Evolutionary conservation across 805 yeast species (phyloP).

Genomic region (Candida hispaniensis): DNA sequence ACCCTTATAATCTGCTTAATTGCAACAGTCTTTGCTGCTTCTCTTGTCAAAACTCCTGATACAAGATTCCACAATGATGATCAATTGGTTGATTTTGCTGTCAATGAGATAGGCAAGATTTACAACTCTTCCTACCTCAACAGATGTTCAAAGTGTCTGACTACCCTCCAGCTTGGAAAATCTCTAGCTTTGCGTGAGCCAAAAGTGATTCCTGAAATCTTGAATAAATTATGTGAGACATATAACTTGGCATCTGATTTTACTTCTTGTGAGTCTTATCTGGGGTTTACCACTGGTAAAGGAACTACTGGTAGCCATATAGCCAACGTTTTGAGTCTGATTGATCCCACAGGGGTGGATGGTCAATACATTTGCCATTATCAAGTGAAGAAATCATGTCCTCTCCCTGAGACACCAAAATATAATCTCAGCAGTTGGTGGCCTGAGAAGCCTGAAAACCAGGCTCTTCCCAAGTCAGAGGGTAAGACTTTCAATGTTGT

Average conservation of each 20-base stretch:
- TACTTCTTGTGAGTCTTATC: conserved; percentile 10
- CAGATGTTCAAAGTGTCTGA: conserved; percentile 11
- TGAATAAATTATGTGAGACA: conserved; percentile 5
- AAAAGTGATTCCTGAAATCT: conserved; percentile 11
- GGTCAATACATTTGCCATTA: conserved; percentile 54
- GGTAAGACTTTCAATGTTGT: conserved; percentile 45
- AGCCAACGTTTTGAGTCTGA: conserved; percentile 39
- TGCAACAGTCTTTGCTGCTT: conserved; percentile 5
- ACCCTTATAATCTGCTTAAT: too few species aligned
- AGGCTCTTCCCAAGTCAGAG: conserved; percentile 16
- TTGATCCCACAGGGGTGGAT: conserved; percentile 44
- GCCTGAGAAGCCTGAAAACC: conserved; percentile 34
- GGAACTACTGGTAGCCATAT: conserved; percentile 28
- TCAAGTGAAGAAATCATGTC: conserved; percentile 39
- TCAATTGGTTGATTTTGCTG: conserved; percentile 10
- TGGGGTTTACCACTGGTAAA: conserved; percentile 9
- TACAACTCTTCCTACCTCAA: conserved; percentile 13
- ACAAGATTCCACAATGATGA: conserved; percentile 5
- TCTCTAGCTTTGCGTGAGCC: conserved; percentile 8
- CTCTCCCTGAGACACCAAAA: conserved; percentile 38
- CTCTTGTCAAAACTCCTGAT: conserved; percentile 7
- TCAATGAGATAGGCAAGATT: conserved; percentile 13
- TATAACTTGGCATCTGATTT: conserved; percentile 10
- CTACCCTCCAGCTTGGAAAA: conserved; percentile 7
- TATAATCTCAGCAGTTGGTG: conserved; percentile 37